These are phyloP conservation scores for Kodamaea fungicola DNA, from an alignment of 1,139 yeast genomes.

Conservation along the genomic window DNA sequence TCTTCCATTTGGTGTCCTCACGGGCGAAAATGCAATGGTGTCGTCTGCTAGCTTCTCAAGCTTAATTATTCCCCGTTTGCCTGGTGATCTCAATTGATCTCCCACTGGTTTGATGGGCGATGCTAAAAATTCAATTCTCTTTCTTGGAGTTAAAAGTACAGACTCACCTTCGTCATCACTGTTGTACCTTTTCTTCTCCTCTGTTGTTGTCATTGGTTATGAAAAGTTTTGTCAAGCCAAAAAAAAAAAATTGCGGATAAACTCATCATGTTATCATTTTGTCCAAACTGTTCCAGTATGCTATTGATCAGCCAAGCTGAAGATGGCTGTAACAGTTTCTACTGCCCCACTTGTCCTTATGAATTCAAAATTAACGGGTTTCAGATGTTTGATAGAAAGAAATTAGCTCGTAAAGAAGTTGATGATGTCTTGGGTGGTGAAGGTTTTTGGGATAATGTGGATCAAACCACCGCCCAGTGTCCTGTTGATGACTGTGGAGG, in stretches of 20 bases:
- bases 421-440: conserved; percentile 97
- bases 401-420: conserved; percentile 79
- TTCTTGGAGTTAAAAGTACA: conserved; percentile 5
- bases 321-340: conserved; percentile 52
- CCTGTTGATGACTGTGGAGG: conserved; percentile 84
- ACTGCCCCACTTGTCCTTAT: conserved; percentile 93
- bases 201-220: not conserved
- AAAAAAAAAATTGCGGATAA: not conserved
- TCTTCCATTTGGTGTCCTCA: conserved; percentile 40
- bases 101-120: conserved; percentile 4
- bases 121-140: conserved; percentile 4
- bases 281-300: conserved; percentile 93
- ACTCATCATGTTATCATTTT: conserved; percentile 73
- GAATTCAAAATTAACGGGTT: conserved; percentile 83
- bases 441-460: conserved; percentile 99
- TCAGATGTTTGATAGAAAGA: conserved; percentile 81
- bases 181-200: not conserved
- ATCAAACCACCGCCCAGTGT: conserved; percentile 85
- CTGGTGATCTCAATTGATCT: conserved; percentile 15
- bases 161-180: conserved; percentile 3
- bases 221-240: not conserved
- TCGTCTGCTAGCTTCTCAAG: conserved; percentile 7
- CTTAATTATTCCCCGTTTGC: conserved; percentile 20
- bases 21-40: conserved; percentile 22
- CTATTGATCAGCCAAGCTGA: conserved; percentile 50